Base-by-base conservation (phyloP, 257 asterid genomes). In the Paraleonurus japonicus region DNA sequence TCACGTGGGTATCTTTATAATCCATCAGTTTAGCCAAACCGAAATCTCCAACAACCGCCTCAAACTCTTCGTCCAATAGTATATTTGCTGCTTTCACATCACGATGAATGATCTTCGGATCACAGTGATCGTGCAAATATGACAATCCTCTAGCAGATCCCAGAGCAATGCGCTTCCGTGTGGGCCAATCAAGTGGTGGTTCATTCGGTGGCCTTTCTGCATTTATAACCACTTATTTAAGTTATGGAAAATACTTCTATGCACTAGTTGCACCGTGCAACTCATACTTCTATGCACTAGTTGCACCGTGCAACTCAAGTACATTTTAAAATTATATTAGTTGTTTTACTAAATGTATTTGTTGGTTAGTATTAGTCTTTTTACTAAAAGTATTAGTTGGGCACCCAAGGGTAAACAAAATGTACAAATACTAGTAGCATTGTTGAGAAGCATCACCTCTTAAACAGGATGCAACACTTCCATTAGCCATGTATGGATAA, bases 11-110 rank as follows among this genome's bases (percentile, higher is more conserved):
- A 33, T 85, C 89, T 68, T 82, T 82, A 62, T 85, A 82, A 63
- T 85, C 89, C 89, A 85, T 82, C 33, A 85, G 81, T 55, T 82
- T 85, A 71, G 89, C 89, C 80, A 85, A 68, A 37, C 89, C 89
- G n/a, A 85, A 85, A 74, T 85, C 89, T 60, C 89, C 89, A 4
- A 85, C 89, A 0, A 85, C 89, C 0, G 89, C 89, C 75, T 85
- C 89, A 66, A 85, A 85, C 78, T 80, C 89, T 67, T 85, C 89
- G 6, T 85, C 89, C 60, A 85, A 65, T 57, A 85, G 62, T 75
- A 85, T 85, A 68, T 85, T 85, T 6, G 89, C 89, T 20, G 89
- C 89, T 55, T 85, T 85, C 59, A 85, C 89, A 53, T 85, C 89
- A 1, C 89, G 85, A 13, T 85, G 89, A 58, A 85, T 85, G 20